These are phyloP conservation scores for Crithidia expoeki DNA, from an alignment of 208 protist genomes.

Conservation along the genomic window DNA sequence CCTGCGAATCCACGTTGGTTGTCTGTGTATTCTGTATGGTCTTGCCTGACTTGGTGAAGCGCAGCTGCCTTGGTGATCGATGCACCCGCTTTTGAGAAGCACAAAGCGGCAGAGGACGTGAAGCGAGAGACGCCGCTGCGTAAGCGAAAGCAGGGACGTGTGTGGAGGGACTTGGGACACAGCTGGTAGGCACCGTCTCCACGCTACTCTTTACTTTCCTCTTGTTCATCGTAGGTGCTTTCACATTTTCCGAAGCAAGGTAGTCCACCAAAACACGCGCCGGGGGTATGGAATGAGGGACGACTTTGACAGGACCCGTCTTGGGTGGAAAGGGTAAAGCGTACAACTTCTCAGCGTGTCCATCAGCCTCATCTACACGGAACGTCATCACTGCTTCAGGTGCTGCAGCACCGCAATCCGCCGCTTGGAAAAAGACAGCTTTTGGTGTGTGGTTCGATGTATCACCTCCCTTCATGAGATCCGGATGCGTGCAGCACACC, in stretches of 20 bases:
- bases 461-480: background rate
- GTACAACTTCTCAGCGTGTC: no score
- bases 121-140: background rate
- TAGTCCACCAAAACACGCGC: slow-evolving; percentile 1
- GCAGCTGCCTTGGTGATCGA: background rate
- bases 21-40: background rate
- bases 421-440: background rate
- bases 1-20: background rate
- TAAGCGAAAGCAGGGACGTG: background rate
- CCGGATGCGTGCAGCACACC: slow-evolving; percentile 4
- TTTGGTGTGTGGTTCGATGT: background rate
- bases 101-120: background rate
- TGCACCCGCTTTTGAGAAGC: background rate
- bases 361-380: no score
- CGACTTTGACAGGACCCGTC: background rate
- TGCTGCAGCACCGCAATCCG: background rate
- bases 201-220: background rate
- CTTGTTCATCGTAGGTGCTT: background rate
- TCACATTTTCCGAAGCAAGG: background rate
- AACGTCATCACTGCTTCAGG: background rate
- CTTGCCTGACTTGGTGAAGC: background rate
- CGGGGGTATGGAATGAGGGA: background rate
- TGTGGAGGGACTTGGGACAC: no score
- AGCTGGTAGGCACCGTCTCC: no score
- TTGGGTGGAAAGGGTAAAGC: background rate